Evolutionary conservation across 768 basidiomycete genomes (phyloP).

Genomic region (Suillus spraguei): DNA sequence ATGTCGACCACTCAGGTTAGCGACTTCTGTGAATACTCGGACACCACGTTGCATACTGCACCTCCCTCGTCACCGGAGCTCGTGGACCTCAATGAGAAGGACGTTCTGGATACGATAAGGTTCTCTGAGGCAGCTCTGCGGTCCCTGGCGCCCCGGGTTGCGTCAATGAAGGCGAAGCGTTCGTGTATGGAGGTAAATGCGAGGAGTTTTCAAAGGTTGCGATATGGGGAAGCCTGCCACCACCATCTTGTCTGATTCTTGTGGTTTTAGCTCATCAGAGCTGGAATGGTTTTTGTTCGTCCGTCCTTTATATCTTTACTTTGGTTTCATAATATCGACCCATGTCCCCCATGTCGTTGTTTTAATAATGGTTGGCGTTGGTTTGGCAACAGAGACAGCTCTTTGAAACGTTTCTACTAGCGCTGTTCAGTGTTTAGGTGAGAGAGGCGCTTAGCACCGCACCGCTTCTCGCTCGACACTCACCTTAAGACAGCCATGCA

Average conservation of each 20-base stretch:
- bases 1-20: constrained; percentile 18
- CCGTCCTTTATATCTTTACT: background rate
- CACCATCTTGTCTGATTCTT: background rate
- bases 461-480: background rate
- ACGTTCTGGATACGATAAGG: background rate
- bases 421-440: background rate
- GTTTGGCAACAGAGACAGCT: background rate
- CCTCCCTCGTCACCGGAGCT: constrained; percentile 30
- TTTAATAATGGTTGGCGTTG: background rate
- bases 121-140: background rate
- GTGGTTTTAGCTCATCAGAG: background rate
- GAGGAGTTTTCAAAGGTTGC: constrained; percentile 1
- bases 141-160: background rate
- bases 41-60: constrained; percentile 33
- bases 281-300: background rate
- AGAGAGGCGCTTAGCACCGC: background rate
- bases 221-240: background rate
- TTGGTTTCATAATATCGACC: background rate
- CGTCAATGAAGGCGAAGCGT: background rate
- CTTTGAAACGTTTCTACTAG: background rate
- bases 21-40: constrained; percentile 35
- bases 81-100: constrained; percentile 14
- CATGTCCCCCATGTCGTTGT: background rate
- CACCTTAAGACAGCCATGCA: background rate
- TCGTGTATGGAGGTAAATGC: background rate